These are phyloP conservation scores for Pseudogymnoascus sp. DNA, from an alignment of 2,329 filamentous ascomycete genomes.

Conservation along the genomic window DNA sequence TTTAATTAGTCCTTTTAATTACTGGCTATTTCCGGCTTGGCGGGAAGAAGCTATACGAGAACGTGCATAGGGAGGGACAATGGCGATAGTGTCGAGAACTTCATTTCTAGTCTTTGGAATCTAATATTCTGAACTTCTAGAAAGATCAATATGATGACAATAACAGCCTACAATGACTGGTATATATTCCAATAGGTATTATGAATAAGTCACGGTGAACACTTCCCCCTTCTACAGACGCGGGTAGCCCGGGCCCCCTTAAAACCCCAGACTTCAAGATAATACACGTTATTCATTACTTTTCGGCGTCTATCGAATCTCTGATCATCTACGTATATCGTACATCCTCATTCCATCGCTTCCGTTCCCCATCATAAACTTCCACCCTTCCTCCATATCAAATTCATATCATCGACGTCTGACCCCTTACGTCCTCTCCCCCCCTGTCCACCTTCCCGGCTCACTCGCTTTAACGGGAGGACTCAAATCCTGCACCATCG, in stretches of 20 bases:
- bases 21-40: conserved; percentile 6
- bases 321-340: conserved; percentile 3
- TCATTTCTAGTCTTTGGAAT: background rate
- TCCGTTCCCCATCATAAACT: background rate
- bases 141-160: background rate
- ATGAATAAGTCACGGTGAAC: background rate
- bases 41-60: background rate
- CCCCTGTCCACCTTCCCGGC: background rate
- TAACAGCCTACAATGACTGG: background rate
- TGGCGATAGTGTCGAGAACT: background rate
- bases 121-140: background rate
- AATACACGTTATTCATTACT: conserved; percentile 4
- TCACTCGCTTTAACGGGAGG: conserved; percentile 50
- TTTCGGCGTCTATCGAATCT: background rate
- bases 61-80: background rate
- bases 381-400: background rate
- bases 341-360: background rate
- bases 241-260: background rate
- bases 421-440: background rate
- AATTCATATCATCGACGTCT: background rate
- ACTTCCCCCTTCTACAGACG: background rate
- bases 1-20: conserved; percentile 1
- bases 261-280: background rate
- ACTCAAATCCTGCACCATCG: conserved; percentile 50
- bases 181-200: too few relatives aligned